Base-by-base conservation (phyloP, 2,329 filamentous ascomycete species). In the Alternaria arbusti region DNA sequence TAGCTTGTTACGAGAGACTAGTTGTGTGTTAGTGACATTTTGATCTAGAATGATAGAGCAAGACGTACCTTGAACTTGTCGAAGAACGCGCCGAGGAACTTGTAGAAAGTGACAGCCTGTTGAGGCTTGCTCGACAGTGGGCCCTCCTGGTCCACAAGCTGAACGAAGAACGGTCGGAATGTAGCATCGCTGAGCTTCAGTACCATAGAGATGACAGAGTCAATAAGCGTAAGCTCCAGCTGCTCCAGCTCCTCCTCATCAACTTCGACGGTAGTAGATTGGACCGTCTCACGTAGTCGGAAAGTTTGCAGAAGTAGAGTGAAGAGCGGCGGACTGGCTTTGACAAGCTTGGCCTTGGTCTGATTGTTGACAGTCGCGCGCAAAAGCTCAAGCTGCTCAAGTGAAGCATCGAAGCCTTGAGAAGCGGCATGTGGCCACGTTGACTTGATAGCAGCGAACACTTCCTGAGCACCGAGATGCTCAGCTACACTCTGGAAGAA, bases 141-240 rank as follows among this genome's bases (percentile, higher is more conserved):
- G 6, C 68, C 68, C 66, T 74, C 87, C 91, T 94, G 97, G 61
- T 97, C 93, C 49, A 96, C 85, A n/a, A 97, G 83, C 68, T 91
- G 88, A 15, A 89, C 86, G 83, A 98, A 99, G 66, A 99, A 89
- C 1, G 96, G 96, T 12, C 94, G 87, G 88, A 99, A 99, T 0
- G 91, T 89, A 1, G 91, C 90, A 77, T 99, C 96, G 81, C 97
- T 98, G 65, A 99, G 87, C 84, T 98, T 98, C 84, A 97, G 93
- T 57, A 97, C 91, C 89, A 97, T 96, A 80, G 93, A 92, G 63
- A 99, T 87, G 0, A 90, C 88, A 12, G 91, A 88, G 10, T 90
- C 87, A 75, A 93, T 91, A 69, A 92, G 67, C 1, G 84, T 83
- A 2, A 83, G 82, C 76, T 97, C 93, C 12, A 93, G 83, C 45